Conservation (phyloP, 148 eudicot species). For the Chenopodium formosanum region DNA sequence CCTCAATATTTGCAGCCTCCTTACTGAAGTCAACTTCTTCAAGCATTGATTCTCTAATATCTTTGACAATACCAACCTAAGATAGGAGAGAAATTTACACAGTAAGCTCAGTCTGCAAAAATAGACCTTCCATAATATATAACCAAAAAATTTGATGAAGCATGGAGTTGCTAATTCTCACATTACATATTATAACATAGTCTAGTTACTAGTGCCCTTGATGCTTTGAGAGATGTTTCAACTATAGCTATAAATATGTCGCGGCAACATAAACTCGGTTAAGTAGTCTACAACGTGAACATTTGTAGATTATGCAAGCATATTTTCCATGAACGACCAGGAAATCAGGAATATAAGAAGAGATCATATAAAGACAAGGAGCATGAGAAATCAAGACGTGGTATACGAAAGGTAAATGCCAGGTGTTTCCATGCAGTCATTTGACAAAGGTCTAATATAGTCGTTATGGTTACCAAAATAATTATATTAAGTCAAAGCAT, state of each 20-base stretch:
- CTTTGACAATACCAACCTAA: conserved; percentile 93
- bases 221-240: neutral
- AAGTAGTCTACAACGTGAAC: neutral
- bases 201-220: neutral
- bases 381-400: neutral
- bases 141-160: neutral
- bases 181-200: neutral
- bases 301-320: neutral
- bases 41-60: conserved; percentile 92
- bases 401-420: neutral
- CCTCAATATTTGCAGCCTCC: conserved; percentile 87
- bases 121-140: neutral
- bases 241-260: neutral
- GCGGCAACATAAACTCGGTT: neutral
- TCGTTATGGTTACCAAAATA: neutral
- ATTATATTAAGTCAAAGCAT: neutral
- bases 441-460: neutral
- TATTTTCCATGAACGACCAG: neutral
- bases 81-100: neutral
- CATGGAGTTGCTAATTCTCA: neutral
- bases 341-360: neutral
- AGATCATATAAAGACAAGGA: neutral
- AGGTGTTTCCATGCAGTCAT: neutral
- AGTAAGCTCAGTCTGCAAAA: neutral
- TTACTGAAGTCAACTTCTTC: conserved; percentile 96